A percentile compares a stretch with the other conserved stretches of the same genome.
phyloP scores from a whole-genome alignment of 169 alveolate species.

The Besnoitia besnoiti region DNA sequence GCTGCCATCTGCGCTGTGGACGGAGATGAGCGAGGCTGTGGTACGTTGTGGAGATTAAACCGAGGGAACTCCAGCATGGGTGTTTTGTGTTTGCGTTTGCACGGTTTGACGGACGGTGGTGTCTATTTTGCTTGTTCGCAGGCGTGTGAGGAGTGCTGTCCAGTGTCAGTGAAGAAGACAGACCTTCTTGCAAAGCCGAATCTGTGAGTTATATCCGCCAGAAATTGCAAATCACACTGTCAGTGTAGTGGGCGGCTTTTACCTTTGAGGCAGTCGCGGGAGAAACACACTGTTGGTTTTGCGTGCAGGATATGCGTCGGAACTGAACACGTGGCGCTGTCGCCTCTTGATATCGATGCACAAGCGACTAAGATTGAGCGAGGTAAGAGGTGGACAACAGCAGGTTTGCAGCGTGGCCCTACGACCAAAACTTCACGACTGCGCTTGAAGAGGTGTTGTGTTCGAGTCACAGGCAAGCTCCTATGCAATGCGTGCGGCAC shows the following conservation, averaged over 20 bases:
- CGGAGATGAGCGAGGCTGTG: slow-evolving; percentile 21
- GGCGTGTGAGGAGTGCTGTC: slow-evolving; percentile 33
- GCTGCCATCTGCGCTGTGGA: slow-evolving; percentile 28
- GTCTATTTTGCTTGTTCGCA: not conserved
- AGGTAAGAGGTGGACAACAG: not conserved
- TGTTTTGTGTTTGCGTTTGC: not conserved
- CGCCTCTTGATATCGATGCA: not conserved
- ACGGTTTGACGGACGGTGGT: no score
- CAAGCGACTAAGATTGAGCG: not conserved
- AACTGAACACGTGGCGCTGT: slow-evolving; percentile 1
- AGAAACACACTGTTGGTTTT: no score
- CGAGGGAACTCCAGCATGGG: not conserved
- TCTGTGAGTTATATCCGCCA: not conserved
- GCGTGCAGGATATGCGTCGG: slow-evolving; percentile 26
- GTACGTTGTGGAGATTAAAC: not conserved
- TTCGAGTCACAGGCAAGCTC: not conserved
- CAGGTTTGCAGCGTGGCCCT: not conserved
- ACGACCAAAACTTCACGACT: not conserved
- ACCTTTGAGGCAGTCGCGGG: no score
- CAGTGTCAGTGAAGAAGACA: not conserved
- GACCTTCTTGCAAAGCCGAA: not conserved
- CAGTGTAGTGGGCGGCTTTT: not conserved
- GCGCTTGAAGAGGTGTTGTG: not conserved
- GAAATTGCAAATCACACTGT: not conserved
- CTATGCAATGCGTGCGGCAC: not conserved